Evolutionary conservation across 768 basidiomycete species (phyloP), one percentile per base, ranked within the genome.

Genomic region (Suillus americanus): DNA sequence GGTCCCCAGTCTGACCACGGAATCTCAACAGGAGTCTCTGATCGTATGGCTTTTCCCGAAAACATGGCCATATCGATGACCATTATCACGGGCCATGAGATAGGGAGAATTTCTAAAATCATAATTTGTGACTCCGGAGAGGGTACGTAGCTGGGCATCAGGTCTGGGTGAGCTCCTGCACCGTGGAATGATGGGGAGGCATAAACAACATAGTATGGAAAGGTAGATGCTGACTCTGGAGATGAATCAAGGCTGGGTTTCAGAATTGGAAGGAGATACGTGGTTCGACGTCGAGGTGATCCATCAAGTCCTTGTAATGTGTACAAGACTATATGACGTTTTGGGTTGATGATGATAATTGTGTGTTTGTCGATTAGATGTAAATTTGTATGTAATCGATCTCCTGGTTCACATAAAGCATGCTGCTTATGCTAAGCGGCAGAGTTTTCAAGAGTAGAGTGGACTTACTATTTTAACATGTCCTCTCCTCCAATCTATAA

Each of bases 31-130:
- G 20, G 35, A 6, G 13, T 37, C 33, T 37, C 35, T 13, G 54
- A 55, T n/a, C 5, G 35, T 37, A 23, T 23, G 54, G 6, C 35
- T 13, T 37, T n/a, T 37, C 23, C 54, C 37, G 54, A 37, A 23
- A 55, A 55, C n/a, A 55, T 23, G 35, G 35, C 13, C 35, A 55
- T 23, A n/a, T 55, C n/a, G n/a, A 55, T 55, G n/a, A 55, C 54
- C 13, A 55, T n/a, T 1, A 55, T 37, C 7, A 55, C 35, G 6
- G 54, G 54, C 54, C 54, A 55, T 14, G 35, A 35, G 7, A 1
- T 3, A 7, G 54, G 13, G 13, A 55, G 54, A 55, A 37, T 23
- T 23, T 55, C 54, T 23, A 55, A n/a, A 23, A 55, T 5, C 54
- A 55, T 37, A 13, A 37, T 37, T 14, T 55, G 54, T 37, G 54